Evolutionary conservation across 768 basidiomycete genomes (phyloP).

Genomic region (Russula emetica): DNA sequence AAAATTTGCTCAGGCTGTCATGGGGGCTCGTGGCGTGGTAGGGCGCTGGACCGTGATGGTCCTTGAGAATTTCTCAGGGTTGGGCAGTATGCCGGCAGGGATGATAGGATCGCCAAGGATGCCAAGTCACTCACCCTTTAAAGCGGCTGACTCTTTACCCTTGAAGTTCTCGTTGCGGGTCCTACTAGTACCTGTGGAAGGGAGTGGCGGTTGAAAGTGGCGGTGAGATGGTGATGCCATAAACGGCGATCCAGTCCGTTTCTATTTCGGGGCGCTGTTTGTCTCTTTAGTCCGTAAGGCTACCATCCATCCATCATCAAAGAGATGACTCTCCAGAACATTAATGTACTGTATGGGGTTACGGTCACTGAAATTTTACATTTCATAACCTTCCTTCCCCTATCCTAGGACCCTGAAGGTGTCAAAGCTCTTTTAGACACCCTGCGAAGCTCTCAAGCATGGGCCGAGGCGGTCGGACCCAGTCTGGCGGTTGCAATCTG

Average conservation of each 20-base stretch:
- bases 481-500: constrained; percentile 4
- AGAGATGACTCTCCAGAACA: neutral
- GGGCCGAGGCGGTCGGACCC: constrained; percentile 47
- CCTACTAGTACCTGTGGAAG: too few species aligned
- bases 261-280: constrained; percentile 4
- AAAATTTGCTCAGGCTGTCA: neutral
- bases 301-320: neutral
- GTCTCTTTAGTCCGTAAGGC: neutral
- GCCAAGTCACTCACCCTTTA: neutral
- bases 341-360: too few species aligned
- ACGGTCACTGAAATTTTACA: neutral
- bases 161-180: neutral
- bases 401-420: constrained; percentile 11
- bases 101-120: constrained; percentile 26
- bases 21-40: neutral
- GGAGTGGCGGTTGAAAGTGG: neutral
- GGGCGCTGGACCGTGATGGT: neutral
- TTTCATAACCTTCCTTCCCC: neutral
- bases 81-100: constrained; percentile 42
- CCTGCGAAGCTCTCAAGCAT: constrained; percentile 62
- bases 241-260: constrained; percentile 5
- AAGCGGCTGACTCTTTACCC: neutral
- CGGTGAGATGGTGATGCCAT: neutral
- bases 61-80: constrained; percentile 36
- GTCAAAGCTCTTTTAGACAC: constrained; percentile 70